Evolutionary conservation across 2,329 filamentous ascomycete genomes (phyloP).

Genomic region (Colletotrichum kahawae): DNA sequence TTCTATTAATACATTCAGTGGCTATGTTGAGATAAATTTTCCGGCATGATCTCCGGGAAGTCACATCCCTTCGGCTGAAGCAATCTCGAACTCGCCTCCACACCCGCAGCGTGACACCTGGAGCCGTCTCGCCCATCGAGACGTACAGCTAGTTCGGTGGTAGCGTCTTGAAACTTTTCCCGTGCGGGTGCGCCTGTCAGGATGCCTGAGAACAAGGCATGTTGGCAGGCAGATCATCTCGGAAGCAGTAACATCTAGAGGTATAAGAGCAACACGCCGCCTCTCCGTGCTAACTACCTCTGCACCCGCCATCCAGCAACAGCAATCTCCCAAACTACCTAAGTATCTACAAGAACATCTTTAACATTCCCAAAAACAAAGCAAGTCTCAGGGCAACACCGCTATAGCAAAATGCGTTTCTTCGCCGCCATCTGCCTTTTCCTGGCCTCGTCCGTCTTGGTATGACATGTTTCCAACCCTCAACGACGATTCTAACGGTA

Average conservation of each 20-base stretch:
- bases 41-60: background rate
- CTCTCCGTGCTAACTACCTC: background rate
- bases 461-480: background rate
- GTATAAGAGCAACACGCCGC: background rate
- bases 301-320: background rate
- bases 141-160: fast-evolving
- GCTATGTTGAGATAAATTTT: background rate
- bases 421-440: background rate
- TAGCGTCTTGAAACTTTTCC: background rate
- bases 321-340: background rate
- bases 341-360: background rate
- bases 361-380: background rate
- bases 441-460: background rate
- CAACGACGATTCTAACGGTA: background rate
- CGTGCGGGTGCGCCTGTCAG: background rate
- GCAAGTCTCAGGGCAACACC: background rate
- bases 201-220: background rate
- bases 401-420: background rate
- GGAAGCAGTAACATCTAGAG: background rate
- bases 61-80: background rate
- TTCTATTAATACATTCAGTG: background rate
- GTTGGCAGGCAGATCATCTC: background rate
- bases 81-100: background rate
- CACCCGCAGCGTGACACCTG: background rate
- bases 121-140: background rate